Base-by-base conservation (phyloP, 1,139 yeast genomes). In the Lodderomyces parapsilosis region DNA sequence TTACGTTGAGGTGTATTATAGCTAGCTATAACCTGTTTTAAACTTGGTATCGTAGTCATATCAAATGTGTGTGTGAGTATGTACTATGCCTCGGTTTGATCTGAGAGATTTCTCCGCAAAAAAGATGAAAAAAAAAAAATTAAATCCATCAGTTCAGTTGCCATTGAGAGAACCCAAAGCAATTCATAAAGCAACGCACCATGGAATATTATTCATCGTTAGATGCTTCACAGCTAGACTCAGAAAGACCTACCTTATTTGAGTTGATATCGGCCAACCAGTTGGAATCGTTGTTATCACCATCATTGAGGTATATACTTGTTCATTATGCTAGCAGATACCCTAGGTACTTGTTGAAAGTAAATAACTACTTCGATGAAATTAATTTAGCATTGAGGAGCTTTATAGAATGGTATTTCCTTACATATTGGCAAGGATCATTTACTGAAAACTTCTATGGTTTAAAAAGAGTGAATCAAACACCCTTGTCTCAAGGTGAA, bases 361-460 rank as follows among this genome's bases (percentile, higher is more conserved):
- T 86, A 6, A 81, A 88, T 32, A 83, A 86, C 55, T 67, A 71
- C 42, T 90, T 86, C 57, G 97, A 91, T 59, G 96, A 88, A 64
- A 54, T 89, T 28, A 86, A 85, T 53, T 62, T 85, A 9, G 50
- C 78, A 2, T 51, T 84, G 4, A 68, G 93, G 59, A 81, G 87
- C 0, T 51, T 76, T n/a, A 69, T 91, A 1, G 97, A 93, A 61
- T 83, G 83, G 73, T 76, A 78, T 52, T 88, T 85, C 54, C 61
- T 91, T 41, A 76, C 69, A 43, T 73, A 75, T 44, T 87, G 95
- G 89, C 91, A 87, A 55, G 82, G 96, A 0, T 80, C 94, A 2
- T 89, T 93, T 54, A 88, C 96, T 0, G 98, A 91, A 60, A 87
- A 87, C 59, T 93, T 91, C 59, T 91, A 93, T 58, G 98, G 97